These are phyloP conservation scores for Myxozyma melibiosi DNA, from an alignment of 805 yeast species.

Conservation along the genomic window DNA sequence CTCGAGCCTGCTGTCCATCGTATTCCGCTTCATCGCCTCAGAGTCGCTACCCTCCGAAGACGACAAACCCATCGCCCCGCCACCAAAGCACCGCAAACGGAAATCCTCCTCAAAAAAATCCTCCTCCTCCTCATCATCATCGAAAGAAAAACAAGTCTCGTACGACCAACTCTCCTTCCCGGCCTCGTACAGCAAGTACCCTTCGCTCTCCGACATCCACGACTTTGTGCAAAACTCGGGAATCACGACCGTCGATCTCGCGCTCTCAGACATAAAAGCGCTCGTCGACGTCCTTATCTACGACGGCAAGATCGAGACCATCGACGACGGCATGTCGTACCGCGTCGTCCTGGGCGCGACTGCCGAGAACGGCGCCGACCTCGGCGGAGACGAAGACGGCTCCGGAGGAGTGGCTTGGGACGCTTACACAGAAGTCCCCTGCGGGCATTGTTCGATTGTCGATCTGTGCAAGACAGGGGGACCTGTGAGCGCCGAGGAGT, in stretches of 20 bases:
- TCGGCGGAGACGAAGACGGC: slow-evolving; percentile 10
- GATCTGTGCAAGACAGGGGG: slow-evolving; percentile 39
- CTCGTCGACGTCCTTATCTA: slow-evolving; percentile 84
- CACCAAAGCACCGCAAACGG: neutral
- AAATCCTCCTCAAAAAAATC: slow-evolving; percentile 9
- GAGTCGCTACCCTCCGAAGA: slow-evolving; percentile 62
- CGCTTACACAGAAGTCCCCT: slow-evolving; percentile 41
- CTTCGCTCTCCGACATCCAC: slow-evolving; percentile 71
- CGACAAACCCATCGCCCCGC: slow-evolving; percentile 13
- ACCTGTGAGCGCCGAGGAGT: slow-evolving; percentile 41
- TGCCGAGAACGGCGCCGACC: slow-evolving; percentile 46
- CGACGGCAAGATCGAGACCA: slow-evolving; percentile 78
- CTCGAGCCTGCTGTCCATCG: slow-evolving; percentile 75
- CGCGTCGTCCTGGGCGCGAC: slow-evolving; percentile 63
- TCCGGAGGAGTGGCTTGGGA: slow-evolving; percentile 23
- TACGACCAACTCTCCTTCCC: slow-evolving; percentile 54
- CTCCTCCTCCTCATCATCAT: no score
- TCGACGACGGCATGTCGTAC: slow-evolving; percentile 62
- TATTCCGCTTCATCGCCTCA: slow-evolving; percentile 83
- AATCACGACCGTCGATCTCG: slow-evolving; percentile 80
- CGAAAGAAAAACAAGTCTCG: slow-evolving; percentile 36
- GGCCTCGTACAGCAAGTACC: slow-evolving; percentile 62
- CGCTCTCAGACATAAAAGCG: slow-evolving; percentile 70
- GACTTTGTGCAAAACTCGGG: slow-evolving; percentile 71
- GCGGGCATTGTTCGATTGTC: slow-evolving; percentile 41